Conservation (phyloP, 805 yeast species). For the Metschnikowia cerradonensis region DNA sequence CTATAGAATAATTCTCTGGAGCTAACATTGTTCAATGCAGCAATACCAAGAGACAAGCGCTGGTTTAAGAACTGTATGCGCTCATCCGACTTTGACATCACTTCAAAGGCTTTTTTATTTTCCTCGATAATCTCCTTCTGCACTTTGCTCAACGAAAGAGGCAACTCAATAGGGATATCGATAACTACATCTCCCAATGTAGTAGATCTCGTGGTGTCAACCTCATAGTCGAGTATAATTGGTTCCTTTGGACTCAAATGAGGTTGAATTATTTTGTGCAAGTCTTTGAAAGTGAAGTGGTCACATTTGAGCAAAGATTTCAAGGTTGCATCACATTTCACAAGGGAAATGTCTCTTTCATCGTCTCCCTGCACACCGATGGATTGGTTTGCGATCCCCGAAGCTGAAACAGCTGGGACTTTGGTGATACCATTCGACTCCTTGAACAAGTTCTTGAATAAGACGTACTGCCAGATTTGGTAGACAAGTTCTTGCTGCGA, state of each 20-base stretch:
- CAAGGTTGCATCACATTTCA: constrained; percentile 44
- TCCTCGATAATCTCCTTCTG: constrained; percentile 36
- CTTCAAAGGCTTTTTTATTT: constrained; percentile 38
- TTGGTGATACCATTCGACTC: constrained; percentile 26
- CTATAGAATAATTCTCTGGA: constrained; percentile 76
- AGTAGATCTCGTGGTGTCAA: constrained; percentile 71
- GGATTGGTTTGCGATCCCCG: constrained; percentile 16
- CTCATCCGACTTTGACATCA: constrained; percentile 41
- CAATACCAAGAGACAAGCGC: constrained; percentile 47
- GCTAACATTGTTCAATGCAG: constrained; percentile 49
- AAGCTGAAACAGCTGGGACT: constrained; percentile 38
- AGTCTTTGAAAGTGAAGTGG: constrained; percentile 62
- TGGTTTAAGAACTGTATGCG: constrained; percentile 39
- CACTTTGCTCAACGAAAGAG: constrained; percentile 30
- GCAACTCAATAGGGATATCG: constrained; percentile 57
- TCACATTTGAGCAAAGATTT: constrained; percentile 45
- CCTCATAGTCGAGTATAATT: constrained; percentile 66
- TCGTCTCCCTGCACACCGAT: constrained; percentile 20
- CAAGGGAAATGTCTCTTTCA: constrained; percentile 32
- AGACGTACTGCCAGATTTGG: constrained; percentile 73
- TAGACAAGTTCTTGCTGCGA: constrained; percentile 84
- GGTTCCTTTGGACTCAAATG: constrained; percentile 82
- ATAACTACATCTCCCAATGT: constrained; percentile 77
- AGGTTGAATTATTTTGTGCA: constrained; percentile 62
- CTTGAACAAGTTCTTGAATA: constrained; percentile 55